These are phyloP conservation scores for Carex littledalei DNA, from an alignment of 176 grass and related monocot species.

Conservation along the genomic window DNA sequence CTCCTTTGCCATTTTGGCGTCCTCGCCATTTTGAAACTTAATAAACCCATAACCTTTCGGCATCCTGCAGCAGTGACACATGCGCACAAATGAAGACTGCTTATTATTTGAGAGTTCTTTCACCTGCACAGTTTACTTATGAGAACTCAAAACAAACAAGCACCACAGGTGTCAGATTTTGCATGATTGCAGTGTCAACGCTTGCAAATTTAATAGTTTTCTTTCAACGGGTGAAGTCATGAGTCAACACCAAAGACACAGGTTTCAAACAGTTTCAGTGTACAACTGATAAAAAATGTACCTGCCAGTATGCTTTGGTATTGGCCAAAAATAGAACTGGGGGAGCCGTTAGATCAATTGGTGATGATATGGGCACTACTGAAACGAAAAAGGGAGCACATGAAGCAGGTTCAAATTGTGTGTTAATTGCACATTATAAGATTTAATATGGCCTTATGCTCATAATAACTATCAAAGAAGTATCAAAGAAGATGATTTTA, in stretches of 20 bases:
- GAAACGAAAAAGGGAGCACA: not conserved
- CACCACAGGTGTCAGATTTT: not conserved
- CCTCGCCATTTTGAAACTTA: not conserved
- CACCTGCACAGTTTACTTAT: not conserved
- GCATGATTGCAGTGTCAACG: not conserved
- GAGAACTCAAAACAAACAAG: not conserved
- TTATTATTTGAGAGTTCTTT: not conserved
- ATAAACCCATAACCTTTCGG: slow-evolving; percentile 11
- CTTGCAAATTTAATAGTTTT: not conserved
- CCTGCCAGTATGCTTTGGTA: not conserved
- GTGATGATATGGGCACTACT: not conserved
- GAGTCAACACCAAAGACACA: not conserved
- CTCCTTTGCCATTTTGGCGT: not conserved
- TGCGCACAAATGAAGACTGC: not conserved
- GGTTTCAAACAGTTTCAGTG: not conserved
- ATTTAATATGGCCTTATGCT: not conserved
- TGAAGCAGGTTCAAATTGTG: not conserved
- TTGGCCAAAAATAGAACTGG: not conserved
- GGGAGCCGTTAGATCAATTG: not conserved
- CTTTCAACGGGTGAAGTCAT: not conserved
- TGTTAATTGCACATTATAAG: not conserved
- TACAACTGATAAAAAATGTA: not conserved
- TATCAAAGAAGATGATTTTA: not conserved
- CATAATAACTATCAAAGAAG: too few species aligned
- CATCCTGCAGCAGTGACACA: not conserved